Conservation (phyloP, 2,329 filamentous ascomycete genomes). For the Colletotrichum tanaceti region DNA sequence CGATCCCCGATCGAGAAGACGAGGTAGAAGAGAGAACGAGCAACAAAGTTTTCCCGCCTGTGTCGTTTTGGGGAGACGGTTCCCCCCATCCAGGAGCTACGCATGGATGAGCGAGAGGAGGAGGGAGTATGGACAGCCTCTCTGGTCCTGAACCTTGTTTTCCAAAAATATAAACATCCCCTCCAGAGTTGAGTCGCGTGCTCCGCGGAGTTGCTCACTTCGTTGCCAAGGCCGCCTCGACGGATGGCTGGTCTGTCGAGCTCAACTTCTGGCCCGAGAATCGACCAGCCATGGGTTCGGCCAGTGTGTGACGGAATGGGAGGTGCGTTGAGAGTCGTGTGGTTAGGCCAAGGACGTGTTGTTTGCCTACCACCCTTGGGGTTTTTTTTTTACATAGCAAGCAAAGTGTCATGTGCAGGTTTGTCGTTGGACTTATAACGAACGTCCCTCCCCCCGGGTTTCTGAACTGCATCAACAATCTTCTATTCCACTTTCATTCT, state of each 20-base stretch:
- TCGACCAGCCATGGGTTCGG: not conserved
- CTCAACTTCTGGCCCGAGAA: not conserved
- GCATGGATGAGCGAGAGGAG: no score
- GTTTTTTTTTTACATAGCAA: not conserved
- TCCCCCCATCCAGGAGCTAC: no score
- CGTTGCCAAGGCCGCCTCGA: not conserved
- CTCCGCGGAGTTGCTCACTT: not conserved
- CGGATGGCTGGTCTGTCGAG: not conserved
- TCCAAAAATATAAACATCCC: not conserved
- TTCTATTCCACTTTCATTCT: no score
- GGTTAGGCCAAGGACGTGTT: not conserved
- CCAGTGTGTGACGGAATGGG: not conserved
- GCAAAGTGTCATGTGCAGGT: not conserved
- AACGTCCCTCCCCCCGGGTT: not conserved
- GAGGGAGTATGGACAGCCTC: rapidly evolving
- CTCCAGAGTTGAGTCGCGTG: not conserved
- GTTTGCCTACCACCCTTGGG: no score
- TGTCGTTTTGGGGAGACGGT: not conserved
- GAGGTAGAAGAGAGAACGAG: not conserved
- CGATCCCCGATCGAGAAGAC: not conserved
- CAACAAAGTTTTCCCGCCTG: not conserved
- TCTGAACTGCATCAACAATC: no score
- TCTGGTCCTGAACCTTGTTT: not conserved
- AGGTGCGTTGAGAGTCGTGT: not conserved
- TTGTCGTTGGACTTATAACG: not conserved